Percentiles rank a stretch among this genome's conserved stretches.
Evolutionary conservation across 768 basidiomycete genomes (phyloP).

Genomic region (Cubamyces sp.): DNA sequence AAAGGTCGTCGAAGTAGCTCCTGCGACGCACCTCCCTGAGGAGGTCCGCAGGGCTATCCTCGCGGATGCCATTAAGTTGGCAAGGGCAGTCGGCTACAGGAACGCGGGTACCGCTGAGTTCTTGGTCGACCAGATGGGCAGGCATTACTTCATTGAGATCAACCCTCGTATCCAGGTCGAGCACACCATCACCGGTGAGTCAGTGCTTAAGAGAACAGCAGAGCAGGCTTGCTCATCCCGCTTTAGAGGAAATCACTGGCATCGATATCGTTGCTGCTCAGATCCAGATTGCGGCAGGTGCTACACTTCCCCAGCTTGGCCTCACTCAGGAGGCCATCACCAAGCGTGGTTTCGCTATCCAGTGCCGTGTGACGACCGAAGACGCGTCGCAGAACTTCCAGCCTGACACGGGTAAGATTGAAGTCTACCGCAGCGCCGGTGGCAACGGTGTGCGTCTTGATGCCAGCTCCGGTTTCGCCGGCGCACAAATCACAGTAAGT

Average conservation of each 20-base stretch:
- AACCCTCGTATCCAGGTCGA: constrained; percentile 99
- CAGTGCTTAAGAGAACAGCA: not conserved
- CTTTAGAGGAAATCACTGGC: constrained; percentile 95
- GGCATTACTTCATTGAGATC: constrained; percentile 99
- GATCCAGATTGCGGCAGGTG: constrained; percentile 99
- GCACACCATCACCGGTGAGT: constrained; percentile 94
- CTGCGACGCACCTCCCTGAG: constrained; percentile 92
- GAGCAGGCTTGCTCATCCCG: constrained; percentile 3
- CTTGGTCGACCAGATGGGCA: constrained; percentile 93
- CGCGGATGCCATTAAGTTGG: constrained; percentile 90
- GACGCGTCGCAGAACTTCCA: constrained; percentile 93
- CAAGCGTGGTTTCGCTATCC: constrained; percentile 96
- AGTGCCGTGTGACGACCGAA: constrained; percentile 98
- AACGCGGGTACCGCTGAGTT: constrained; percentile 99
- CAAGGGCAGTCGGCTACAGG: constrained; percentile 90
- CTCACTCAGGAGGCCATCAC: constrained; percentile 95
- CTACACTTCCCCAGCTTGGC: constrained; percentile 92
- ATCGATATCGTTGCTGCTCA: constrained; percentile 99
- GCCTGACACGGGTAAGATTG: constrained; percentile 99
- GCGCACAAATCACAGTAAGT: constrained; percentile 94
- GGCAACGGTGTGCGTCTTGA: constrained; percentile 98
- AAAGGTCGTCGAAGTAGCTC: constrained; percentile 98
- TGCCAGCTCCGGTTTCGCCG: constrained; percentile 96
- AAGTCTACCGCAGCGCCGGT: constrained; percentile 98
- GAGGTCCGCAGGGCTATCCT: constrained; percentile 89